Evolutionary conservation across 2,329 filamentous ascomycete species (phyloP).

Genomic region (Cryphonectria naterciae): DNA sequence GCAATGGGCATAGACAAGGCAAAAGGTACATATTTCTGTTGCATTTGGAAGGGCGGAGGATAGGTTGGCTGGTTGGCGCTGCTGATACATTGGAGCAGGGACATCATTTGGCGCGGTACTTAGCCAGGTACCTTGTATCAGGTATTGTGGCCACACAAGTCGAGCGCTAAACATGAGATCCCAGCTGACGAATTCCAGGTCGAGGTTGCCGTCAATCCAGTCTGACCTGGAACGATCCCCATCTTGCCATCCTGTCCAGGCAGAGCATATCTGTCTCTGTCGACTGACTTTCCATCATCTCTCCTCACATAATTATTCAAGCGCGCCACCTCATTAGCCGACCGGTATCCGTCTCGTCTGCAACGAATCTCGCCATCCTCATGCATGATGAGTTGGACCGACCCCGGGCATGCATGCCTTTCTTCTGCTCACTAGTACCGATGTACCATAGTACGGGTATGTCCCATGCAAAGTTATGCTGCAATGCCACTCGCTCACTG

Average conservation of each 20-base stretch:
- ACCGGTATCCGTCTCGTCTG: slow-evolving; percentile 9
- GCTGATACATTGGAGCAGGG: not conserved
- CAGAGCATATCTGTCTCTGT: not conserved
- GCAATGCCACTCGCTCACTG: not conserved
- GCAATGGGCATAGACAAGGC: not conserved
- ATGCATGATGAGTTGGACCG: slow-evolving; percentile 45
- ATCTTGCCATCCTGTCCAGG: not conserved
- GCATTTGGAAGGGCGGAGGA: not conserved
- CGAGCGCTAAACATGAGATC: slow-evolving; percentile 6
- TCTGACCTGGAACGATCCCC: slow-evolving; percentile 12
- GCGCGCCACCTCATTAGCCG: slow-evolving; percentile 14
- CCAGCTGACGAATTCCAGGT: slow-evolving; percentile 5
- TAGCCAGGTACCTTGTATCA: not conserved
- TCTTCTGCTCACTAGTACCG: not conserved
- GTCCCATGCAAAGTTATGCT: slow-evolving; percentile 1
- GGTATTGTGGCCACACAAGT: not conserved
- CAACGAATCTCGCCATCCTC: slow-evolving; percentile 34
- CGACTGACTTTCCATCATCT: not conserved
- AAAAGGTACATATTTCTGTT: not conserved
- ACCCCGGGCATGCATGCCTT: not conserved
- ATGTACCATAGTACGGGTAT: not conserved
- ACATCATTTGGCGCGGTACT: not conserved
- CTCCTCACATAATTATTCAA: not conserved
- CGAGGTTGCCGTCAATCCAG: not conserved
- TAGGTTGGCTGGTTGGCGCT: not conserved